Percentiles rank a stretch among this genome's conserved stretches.
Evolutionary conservation across 768 basidiomycete species (phyloP).

Genomic region (Suillus cothurnatus): DNA sequence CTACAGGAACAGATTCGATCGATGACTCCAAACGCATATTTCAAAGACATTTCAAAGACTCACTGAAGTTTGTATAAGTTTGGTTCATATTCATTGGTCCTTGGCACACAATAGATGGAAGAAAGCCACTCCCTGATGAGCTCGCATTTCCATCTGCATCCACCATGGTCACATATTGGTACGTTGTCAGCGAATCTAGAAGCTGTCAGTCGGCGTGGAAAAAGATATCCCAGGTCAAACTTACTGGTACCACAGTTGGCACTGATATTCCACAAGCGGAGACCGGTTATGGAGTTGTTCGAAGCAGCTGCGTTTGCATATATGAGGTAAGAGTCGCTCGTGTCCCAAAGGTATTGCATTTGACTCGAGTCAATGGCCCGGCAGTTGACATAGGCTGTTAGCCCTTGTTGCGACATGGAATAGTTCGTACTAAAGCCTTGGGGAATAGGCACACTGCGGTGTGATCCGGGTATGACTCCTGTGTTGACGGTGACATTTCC

Average conservation of each 20-base stretch:
- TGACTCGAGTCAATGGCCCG: not conserved
- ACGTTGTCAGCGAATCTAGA: not conserved
- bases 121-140: constrained; percentile 6
- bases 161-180: constrained; percentile 8
- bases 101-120: constrained; percentile 16
- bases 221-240: not conserved
- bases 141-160: not conserved
- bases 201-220: not conserved
- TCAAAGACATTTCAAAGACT: not conserved
- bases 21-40: not conserved
- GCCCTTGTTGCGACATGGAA: constrained; percentile 8
- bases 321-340: not conserved
- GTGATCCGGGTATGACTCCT: not conserved
- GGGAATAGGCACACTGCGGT: not conserved
- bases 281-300: not conserved
- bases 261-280: constrained; percentile 6
- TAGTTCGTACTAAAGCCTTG: constrained; percentile 6
- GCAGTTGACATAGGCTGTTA: constrained; percentile 9
- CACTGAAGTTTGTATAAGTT: constrained; percentile 7
- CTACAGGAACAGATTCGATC: not conserved
- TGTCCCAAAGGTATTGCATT: not conserved
- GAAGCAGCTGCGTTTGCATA: not conserved
- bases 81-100: not conserved
- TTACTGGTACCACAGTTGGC: constrained; percentile 7
- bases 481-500: constrained; percentile 6